Conservation (phyloP, 805 yeast species). For the Starmerella bombicola region DNA sequence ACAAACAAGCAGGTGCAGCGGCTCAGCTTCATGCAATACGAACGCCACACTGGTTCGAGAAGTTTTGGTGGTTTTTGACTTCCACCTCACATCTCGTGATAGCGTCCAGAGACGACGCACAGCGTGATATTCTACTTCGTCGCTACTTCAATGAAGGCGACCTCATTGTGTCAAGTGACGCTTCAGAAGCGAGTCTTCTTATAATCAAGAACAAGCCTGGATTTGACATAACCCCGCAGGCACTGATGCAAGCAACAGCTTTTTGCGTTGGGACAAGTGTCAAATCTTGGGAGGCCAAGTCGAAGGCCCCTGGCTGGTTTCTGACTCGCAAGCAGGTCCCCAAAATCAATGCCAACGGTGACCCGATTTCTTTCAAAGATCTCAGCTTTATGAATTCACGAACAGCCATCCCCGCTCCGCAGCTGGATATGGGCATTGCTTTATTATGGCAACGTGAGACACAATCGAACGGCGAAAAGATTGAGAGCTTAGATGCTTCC, state of each 20-base stretch:
- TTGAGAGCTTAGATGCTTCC: slow-evolving; percentile 12
- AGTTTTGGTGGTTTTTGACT: slow-evolving; percentile 87
- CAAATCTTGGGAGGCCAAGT: slow-evolving; percentile 80
- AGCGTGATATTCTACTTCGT: slow-evolving; percentile 67
- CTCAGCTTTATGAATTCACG: slow-evolving; percentile 44
- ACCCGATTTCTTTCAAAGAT: slow-evolving; percentile 50
- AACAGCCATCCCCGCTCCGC: slow-evolving; percentile 55
- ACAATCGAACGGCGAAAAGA: slow-evolving; percentile 32
- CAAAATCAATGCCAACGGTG: slow-evolving; percentile 38
- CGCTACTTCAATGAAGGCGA: slow-evolving; percentile 67
- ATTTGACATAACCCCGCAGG: slow-evolving; percentile 60
- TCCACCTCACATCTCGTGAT: slow-evolving; percentile 66
- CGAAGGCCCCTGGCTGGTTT: slow-evolving; percentile 76
- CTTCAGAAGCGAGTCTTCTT: slow-evolving; percentile 61
- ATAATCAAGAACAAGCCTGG: slow-evolving; percentile 60
- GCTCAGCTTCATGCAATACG: slow-evolving; percentile 44
- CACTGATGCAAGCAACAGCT: slow-evolving; percentile 80
- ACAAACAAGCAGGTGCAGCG: slow-evolving; percentile 34
- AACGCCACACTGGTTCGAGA: slow-evolving; percentile 81
- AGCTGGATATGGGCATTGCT: slow-evolving; percentile 80
- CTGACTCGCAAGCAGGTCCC: slow-evolving; percentile 56
- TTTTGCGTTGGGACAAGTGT: slow-evolving; percentile 58
- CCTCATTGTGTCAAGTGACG: slow-evolving; percentile 57
- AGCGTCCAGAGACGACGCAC: slow-evolving; percentile 73
- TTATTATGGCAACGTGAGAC: slow-evolving; percentile 61